Evolutionary conservation across 2,329 filamentous ascomycete genomes (phyloP).

Genomic region (Cercospora sp.): DNA sequence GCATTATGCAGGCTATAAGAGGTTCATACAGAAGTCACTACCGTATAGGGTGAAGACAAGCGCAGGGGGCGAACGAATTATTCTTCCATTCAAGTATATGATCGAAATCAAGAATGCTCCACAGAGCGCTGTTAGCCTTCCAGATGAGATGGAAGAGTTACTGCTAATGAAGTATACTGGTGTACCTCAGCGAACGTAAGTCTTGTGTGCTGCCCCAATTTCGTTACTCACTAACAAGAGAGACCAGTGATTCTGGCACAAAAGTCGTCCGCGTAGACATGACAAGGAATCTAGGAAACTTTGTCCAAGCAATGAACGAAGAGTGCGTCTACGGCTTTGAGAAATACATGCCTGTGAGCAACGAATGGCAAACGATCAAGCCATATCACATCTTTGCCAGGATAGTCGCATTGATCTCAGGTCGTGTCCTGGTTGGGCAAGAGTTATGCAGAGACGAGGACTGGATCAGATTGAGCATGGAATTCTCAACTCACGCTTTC

Average conservation of each 20-base stretch:
- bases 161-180: constrained; percentile 20
- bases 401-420: constrained; percentile 20
- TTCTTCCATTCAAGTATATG: constrained; percentile 16
- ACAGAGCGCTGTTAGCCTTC: constrained; percentile 13
- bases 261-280: constrained; percentile 20
- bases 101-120: constrained; percentile 19
- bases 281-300: constrained; percentile 19
- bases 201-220: too few relatives aligned
- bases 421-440: constrained; percentile 19
- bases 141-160: constrained; percentile 21
- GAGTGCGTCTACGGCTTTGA: constrained; percentile 19
- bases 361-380: constrained; percentile 18
- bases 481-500: constrained; percentile 20
- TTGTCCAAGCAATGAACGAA: constrained; percentile 18
- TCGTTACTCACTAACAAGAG: not conserved
- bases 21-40: constrained; percentile 5
- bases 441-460: constrained; percentile 17
- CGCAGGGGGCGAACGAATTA: constrained; percentile 20
- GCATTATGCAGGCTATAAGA: constrained; percentile 18
- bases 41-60: constrained; percentile 16
- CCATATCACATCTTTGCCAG: constrained; percentile 16
- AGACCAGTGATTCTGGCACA: constrained; percentile 17
- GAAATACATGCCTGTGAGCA: constrained; percentile 10
- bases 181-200: constrained; percentile 16
- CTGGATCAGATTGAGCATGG: constrained; percentile 19